A percentile compares a stretch with the other conserved stretches of the same genome.
phyloP scores from a whole-genome alignment of 306 rosid genomes.

The Vigna mungo region DNA sequence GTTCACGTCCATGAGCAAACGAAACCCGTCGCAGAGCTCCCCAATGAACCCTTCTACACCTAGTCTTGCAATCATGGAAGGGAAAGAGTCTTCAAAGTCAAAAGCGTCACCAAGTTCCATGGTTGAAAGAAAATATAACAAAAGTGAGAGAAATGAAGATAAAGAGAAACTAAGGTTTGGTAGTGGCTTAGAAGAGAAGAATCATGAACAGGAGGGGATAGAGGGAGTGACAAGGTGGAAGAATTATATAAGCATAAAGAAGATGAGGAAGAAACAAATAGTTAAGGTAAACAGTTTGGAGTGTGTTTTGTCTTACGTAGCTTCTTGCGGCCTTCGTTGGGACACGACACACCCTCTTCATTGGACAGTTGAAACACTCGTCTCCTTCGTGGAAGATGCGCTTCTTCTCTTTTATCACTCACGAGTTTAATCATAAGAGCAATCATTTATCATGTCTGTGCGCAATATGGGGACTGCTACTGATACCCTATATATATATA shows the following conservation, averaged over 20 bases:
- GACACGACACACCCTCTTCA: neutral
- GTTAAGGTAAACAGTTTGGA: constrained; percentile 11
- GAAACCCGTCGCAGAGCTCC: constrained; percentile 69
- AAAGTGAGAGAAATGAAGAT: neutral
- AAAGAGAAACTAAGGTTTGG: neutral
- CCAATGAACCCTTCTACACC: constrained; percentile 66
- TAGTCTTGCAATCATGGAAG: constrained; percentile 63
- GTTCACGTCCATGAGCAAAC: constrained; percentile 69
- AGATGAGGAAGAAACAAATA: neutral
- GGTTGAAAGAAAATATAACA: neutral
- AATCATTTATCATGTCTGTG: neutral
- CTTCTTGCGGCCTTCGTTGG: constrained; percentile 39
- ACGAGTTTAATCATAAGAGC: neutral
- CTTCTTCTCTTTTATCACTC: neutral
- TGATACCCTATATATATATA: too few relatives aligned
- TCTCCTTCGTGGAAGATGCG: constrained; percentile 37
- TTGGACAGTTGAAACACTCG: neutral
- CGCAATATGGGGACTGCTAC: neutral
- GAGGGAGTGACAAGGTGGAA: neutral
- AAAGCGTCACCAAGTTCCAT: constrained; percentile 45
- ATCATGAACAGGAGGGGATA: neutral
- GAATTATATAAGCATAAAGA: constrained; percentile 22
- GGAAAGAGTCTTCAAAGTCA: constrained; percentile 71
- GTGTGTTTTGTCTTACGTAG: constrained; percentile 1
- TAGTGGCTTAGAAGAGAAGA: constrained; percentile 30